A percentile compares a stretch with the other conserved stretches of the same genome.
phyloP scores from a whole-genome alignment of 176 grass and related monocot genomes.

The Triticum urartu region DNA sequence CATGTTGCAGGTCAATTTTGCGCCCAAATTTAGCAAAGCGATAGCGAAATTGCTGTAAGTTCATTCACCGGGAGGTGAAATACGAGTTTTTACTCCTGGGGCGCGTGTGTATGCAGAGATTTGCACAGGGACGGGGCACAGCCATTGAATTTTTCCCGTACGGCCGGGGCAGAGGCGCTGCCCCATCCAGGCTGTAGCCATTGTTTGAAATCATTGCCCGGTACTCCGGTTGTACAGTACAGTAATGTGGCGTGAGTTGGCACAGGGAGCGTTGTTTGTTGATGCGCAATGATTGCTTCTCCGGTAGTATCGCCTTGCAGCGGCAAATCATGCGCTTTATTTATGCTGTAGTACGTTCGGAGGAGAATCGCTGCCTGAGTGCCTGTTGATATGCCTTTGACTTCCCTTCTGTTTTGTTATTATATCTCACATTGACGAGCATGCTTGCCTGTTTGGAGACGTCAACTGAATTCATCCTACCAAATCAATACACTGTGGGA shows the following conservation, averaged over 20 bases:
- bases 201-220: background rate
- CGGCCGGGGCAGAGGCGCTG: background rate
- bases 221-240: background rate
- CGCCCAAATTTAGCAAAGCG: background rate
- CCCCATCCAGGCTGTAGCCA: background rate
- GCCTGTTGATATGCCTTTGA: background rate
- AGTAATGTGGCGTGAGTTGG: background rate
- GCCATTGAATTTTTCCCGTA: background rate
- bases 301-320: background rate
- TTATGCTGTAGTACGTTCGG: background rate
- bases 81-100: background rate
- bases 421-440: no score
- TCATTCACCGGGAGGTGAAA: background rate
- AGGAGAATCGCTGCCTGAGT: background rate
- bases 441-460: no score
- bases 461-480: background rate
- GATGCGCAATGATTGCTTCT: background rate
- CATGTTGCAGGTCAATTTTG: constrained; percentile 51
- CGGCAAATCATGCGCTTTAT: background rate
- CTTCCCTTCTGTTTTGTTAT: background rate
- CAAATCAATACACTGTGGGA: background rate
- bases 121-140: background rate
- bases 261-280: background rate
- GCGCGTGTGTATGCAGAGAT: background rate
- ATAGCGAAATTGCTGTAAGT: constrained; percentile 25